phyloP scores from a whole-genome alignment of 2,329 filamentous ascomycete species.

The Fusarium sterilihyphosum region DNA sequence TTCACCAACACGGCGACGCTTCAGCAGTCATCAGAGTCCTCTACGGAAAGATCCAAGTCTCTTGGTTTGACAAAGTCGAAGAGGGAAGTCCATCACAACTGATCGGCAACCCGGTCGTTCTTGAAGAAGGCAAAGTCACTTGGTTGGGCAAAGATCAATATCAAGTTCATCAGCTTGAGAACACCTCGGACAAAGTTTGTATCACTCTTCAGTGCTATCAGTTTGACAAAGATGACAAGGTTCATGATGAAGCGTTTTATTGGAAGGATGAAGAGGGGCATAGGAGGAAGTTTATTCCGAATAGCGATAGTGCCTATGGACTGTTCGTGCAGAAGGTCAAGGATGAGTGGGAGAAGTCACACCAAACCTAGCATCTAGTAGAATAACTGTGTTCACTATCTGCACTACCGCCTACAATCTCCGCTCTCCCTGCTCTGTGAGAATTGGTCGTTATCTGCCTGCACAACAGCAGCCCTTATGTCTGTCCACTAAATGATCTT shows the following conservation, averaged over 20 bases:
- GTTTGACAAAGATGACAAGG: accelerated
- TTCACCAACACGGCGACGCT: background rate
- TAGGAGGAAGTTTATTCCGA: background rate
- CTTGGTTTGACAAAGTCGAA: background rate
- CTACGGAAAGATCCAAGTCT: background rate
- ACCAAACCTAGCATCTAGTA: accelerated
- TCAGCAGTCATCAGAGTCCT: background rate
- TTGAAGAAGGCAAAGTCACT: background rate
- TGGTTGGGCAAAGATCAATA: background rate
- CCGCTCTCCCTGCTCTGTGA: no score
- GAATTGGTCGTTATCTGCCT: background rate
- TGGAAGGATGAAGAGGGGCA: background rate
- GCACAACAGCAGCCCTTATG: background rate
- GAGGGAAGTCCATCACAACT: background rate
- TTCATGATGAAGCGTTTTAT: background rate
- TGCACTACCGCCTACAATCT: no score
- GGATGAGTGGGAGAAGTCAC: background rate
- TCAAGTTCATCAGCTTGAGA: background rate
- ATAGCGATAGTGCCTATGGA: background rate
- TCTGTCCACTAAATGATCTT: background rate
- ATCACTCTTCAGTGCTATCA: background rate
- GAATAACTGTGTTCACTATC: background rate
- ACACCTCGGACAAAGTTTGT: background rate
- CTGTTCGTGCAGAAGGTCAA: background rate
- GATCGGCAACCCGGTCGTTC: background rate